Percentiles rank a stretch among this genome's conserved stretches.
Conservation (phyloP, 306 rosid species). For the Sindora glabra region DNA sequence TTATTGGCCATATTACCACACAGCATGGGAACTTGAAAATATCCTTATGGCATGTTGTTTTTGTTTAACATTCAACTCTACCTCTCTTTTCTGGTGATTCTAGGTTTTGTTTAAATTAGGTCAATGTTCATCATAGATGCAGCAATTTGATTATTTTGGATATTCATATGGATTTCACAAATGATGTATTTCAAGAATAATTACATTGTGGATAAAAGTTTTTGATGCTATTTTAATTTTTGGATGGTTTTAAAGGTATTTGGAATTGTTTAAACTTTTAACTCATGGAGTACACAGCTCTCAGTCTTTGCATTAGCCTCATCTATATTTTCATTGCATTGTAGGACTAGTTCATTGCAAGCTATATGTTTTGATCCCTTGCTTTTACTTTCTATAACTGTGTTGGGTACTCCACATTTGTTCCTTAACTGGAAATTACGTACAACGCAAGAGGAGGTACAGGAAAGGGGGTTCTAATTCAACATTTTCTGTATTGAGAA, state of each 20-base stretch:
- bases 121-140: not conserved
- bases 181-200: not conserved
- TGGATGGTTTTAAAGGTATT: not conserved
- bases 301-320: too few species aligned
- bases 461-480: slow-evolving; percentile 56
- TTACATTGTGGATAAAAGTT: not conserved
- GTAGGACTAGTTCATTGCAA: not conserved
- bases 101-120: not conserved
- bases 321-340: not conserved
- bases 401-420: not conserved
- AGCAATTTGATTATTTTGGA: not conserved
- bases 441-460: slow-evolving; percentile 75
- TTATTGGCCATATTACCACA: slow-evolving; percentile 64
- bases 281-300: too few species aligned
- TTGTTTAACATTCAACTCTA: not conserved
- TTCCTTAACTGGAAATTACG: slow-evolving; percentile 64
- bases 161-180: not conserved
- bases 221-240: not conserved
- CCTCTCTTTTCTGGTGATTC: not conserved
- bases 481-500: slow-evolving; percentile 61
- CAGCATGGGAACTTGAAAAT: slow-evolving; percentile 82
- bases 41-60: slow-evolving; percentile 41
- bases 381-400: not conserved
- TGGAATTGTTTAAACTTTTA: not conserved
- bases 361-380: slow-evolving; percentile 1